These are phyloP conservation scores for Beauveria scarabaeidicola DNA, from an alignment of 2,329 filamentous ascomycete genomes.

Conservation along the genomic window DNA sequence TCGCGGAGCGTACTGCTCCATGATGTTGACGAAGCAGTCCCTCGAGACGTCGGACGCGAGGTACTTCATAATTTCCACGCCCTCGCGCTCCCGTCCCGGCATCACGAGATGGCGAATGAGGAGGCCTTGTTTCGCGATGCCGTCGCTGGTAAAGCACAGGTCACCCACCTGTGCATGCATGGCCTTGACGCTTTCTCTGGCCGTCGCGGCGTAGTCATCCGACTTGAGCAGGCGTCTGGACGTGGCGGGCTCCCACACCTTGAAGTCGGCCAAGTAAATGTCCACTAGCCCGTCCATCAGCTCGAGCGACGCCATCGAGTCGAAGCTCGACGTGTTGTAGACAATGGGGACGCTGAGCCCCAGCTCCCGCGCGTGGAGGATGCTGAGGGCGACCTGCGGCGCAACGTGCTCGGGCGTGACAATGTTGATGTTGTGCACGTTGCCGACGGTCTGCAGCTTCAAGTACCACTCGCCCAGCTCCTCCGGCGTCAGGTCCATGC, in stretches of 20 bases:
- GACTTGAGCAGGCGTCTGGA: conserved; percentile 68
- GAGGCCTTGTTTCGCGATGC: conserved; percentile 69
- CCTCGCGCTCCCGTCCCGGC: conserved; percentile 70
- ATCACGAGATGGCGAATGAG: conserved; percentile 76
- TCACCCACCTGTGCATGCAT: conserved; percentile 81
- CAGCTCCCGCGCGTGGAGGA: conserved; percentile 61
- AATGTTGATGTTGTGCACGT: conserved; percentile 84
- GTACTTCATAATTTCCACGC: conserved; percentile 65
- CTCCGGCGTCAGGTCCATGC: conserved; percentile 70
- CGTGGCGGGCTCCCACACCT: conserved; percentile 62
- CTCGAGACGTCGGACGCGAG: conserved; percentile 62
- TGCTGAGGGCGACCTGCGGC: conserved; percentile 69
- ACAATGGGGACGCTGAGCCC: conserved; percentile 67
- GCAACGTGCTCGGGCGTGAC: conserved; percentile 83
- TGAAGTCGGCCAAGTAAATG: conserved; percentile 85
- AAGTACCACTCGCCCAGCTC: conserved; percentile 75
- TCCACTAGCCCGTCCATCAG: conserved; percentile 73
- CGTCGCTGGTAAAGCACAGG: conserved; percentile 71
- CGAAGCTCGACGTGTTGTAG: conserved; percentile 79
- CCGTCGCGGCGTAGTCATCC: conserved; percentile 63
- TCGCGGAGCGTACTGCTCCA: conserved; percentile 80
- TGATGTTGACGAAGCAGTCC: conserved; percentile 75
- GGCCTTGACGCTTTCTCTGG: conserved; percentile 66
- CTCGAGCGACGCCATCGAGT: conserved; percentile 62
- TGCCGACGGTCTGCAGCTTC: conserved; percentile 71